Percentiles rank a stretch among this genome's conserved stretches.
Conservation (phyloP, 225 moss, liverwort and hornwort genomes). For the Anthoceros angustus region DNA sequence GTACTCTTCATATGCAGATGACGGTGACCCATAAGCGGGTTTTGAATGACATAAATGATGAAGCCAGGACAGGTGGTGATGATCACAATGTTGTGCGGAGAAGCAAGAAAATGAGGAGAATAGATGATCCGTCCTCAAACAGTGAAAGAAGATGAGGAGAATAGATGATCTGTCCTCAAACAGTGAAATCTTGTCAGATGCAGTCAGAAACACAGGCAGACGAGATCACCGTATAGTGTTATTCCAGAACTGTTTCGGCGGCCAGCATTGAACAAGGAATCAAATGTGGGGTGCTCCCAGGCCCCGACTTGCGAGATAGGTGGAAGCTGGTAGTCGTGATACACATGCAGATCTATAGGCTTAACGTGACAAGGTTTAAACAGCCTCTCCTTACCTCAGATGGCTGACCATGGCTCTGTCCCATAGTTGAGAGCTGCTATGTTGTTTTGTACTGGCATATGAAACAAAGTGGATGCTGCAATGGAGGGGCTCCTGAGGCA, state of each 20-base stretch:
- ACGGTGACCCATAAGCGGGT: slow-evolving; percentile 23
- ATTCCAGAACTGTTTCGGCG: neutral
- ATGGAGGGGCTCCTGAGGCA: neutral
- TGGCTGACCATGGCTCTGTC: neutral
- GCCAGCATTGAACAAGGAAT: neutral
- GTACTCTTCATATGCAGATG: slow-evolving; percentile 19
- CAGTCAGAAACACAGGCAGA: neutral
- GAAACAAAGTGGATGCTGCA: neutral
- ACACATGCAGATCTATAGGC: neutral
- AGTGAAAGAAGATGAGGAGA: too few species aligned
- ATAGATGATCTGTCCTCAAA: neutral
- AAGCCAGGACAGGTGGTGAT: slow-evolving; percentile 10
- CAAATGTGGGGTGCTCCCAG: neutral
- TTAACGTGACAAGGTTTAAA: neutral
- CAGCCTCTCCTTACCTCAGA: neutral
- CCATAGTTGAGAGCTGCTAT: neutral
- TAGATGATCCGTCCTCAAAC: too few species aligned
- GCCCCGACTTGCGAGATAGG: neutral
- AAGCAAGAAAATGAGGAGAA: slow-evolving; percentile 5
- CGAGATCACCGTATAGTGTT: neutral
- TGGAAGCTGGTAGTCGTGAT: neutral
- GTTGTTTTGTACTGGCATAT: neutral
- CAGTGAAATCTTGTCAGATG: neutral
- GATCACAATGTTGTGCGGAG: slow-evolving; percentile 4
- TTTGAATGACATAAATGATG: slow-evolving; percentile 13